Conservation (phyloP, 2,329 filamentous ascomycete genomes). For the Huntiella bhutanensis region DNA sequence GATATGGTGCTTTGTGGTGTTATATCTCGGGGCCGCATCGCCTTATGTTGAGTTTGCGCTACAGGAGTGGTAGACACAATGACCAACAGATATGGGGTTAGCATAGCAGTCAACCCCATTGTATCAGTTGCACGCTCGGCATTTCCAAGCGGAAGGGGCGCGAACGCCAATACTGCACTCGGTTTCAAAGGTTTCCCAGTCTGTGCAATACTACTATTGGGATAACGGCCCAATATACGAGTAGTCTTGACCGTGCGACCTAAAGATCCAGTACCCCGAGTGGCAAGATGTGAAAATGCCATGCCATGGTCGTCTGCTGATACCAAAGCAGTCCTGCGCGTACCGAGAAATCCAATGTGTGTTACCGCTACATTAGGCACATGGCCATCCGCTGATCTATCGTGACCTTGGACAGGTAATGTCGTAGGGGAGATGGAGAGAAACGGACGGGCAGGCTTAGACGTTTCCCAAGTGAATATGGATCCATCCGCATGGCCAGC, state of each 20-base stretch:
- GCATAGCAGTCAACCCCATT: constrained; percentile 80
- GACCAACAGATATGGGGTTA: constrained; percentile 87
- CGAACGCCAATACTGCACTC: constrained; percentile 85
- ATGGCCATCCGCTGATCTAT: constrained; percentile 52
- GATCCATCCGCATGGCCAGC: constrained; percentile 75
- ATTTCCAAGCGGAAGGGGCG: constrained; percentile 81
- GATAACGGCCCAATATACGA: constrained; percentile 80
- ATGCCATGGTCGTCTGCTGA: constrained; percentile 90
- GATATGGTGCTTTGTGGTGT: constrained; percentile 80
- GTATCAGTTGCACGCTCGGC: constrained; percentile 72
- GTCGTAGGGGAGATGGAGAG: constrained; percentile 59
- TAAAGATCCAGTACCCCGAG: constrained; percentile 70
- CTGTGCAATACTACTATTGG: constrained; percentile 39
- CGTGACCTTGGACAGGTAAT: constrained; percentile 34
- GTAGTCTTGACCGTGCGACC: constrained; percentile 76
- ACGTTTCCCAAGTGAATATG: constrained; percentile 95
- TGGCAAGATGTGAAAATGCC: constrained; percentile 95
- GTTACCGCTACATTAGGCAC: constrained; percentile 58
- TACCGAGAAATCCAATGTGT: constrained; percentile 88
- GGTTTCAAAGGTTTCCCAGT: constrained; percentile 58
- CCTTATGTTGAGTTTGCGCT: constrained; percentile 91
- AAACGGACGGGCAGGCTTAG: constrained; percentile 66
- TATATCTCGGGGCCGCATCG: constrained; percentile 76
- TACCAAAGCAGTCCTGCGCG: constrained; percentile 79
- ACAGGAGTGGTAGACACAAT: constrained; percentile 94